Conservation (phyloP, 192 early-diverging fungal genomes). For the Allomyces macrogynus region DNA sequence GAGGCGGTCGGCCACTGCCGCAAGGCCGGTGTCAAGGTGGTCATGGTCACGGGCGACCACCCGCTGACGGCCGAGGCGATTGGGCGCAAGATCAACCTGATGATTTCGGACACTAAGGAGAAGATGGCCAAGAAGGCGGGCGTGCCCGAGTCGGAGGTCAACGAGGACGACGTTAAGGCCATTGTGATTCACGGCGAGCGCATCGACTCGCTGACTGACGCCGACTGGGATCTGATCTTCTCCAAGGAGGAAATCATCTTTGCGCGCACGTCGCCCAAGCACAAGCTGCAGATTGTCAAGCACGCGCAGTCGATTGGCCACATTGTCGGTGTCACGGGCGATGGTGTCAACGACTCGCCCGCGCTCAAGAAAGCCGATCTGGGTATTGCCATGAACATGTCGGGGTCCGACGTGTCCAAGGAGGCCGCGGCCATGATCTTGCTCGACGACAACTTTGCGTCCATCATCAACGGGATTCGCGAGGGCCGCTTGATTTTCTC, state of each 20-base stretch:
- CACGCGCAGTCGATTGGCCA: conserved; percentile 76
- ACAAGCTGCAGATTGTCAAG: conserved; percentile 94
- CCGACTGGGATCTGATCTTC: conserved; percentile 85
- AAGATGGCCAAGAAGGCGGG: conserved; percentile 48
- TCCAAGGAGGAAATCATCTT: conserved; percentile 89
- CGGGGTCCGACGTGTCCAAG: conserved; percentile 89
- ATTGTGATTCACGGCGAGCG: conserved; percentile 84
- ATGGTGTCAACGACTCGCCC: conserved; percentile 92
- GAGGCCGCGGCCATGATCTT: conserved; percentile 94
- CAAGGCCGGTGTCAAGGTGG: conserved; percentile 80
- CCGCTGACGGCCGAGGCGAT: conserved; percentile 91
- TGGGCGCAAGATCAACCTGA: conserved; percentile 86
- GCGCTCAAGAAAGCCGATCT: conserved; percentile 91
- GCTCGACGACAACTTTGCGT: conserved; percentile 96
- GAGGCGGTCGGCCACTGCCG: conserved; percentile 88
- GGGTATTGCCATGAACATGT: conserved; percentile 92
- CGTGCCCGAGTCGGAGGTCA: conserved; percentile 31
- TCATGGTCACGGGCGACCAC: conserved; percentile 99
- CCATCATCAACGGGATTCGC: conserved; percentile 74
- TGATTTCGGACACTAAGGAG: conserved; percentile 71
- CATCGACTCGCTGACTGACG: conserved; percentile 57
- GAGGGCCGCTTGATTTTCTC: conserved; percentile 91
- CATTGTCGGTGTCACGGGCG: conserved; percentile 93
- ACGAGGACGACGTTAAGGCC: conserved; percentile 65
- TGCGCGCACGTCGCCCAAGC: conserved; percentile 85